Evolutionary conservation across 345 rosid species (phyloP).

Genomic region (Linum tenue): DNA sequence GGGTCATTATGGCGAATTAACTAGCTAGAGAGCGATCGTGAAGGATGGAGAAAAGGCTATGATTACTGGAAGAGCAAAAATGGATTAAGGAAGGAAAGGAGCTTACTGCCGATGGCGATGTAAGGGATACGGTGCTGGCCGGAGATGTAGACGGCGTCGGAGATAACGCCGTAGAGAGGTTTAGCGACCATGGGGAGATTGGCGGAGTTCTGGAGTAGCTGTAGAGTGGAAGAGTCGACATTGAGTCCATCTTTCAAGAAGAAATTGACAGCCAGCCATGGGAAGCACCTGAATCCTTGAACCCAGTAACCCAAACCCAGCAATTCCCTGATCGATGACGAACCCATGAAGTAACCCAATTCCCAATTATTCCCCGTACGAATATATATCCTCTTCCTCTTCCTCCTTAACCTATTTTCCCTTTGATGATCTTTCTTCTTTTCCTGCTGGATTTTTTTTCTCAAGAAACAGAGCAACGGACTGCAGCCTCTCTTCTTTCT

Average conservation of each 20-base stretch:
- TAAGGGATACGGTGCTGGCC: conserved; percentile 91
- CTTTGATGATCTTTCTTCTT: too few relatives aligned
- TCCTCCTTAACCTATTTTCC: too few relatives aligned
- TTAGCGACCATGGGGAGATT: conserved; percentile 90
- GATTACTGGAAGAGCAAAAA: too few relatives aligned
- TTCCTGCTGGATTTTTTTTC: too few relatives aligned
- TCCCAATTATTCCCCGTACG: too few relatives aligned
- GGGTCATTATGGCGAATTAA: neutral
- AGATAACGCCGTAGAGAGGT: conserved; percentile 67
- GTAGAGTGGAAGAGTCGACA: conserved; percentile 71
- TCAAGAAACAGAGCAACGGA: too few relatives aligned
- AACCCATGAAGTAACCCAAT: too few relatives aligned
- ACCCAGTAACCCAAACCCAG: conserved; percentile 75
- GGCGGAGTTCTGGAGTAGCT: conserved; percentile 72
- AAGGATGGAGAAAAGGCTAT: too few relatives aligned
- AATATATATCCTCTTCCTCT: too few relatives aligned
- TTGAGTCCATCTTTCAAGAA: conserved; percentile 72
- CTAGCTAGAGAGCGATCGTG: neutral
- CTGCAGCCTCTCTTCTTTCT: too few relatives aligned
- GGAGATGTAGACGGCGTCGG: conserved; percentile 59
- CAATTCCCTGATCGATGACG: conserved; percentile 28
- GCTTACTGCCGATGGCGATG: conserved; percentile 76
- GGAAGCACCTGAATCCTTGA: conserved; percentile 83
- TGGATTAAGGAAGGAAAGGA: too few relatives aligned
- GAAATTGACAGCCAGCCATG: conserved; percentile 76